phyloP scores from a whole-genome alignment of 371 early-diverging fungal genomes.

The Conidiobolus incongruus region DNA sequence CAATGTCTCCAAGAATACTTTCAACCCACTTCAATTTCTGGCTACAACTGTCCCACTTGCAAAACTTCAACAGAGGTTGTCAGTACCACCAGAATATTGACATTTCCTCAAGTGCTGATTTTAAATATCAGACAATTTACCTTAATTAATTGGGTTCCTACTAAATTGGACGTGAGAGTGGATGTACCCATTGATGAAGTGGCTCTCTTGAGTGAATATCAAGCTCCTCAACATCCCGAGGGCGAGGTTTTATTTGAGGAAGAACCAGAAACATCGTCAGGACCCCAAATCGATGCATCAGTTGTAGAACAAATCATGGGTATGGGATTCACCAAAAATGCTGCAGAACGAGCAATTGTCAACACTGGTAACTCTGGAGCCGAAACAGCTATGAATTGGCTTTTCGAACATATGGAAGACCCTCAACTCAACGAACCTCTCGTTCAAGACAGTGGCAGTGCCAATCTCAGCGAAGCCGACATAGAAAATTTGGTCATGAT shows the following conservation, averaged over 20 bases:
- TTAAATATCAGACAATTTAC: slow-evolving; percentile 66
- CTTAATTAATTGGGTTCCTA: slow-evolving; percentile 71
- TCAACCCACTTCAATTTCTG: slow-evolving; percentile 28
- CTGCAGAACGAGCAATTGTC: slow-evolving; percentile 57
- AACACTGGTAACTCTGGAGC: slow-evolving; percentile 59
- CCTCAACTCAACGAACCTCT: slow-evolving; percentile 15
- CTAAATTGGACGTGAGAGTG: slow-evolving; percentile 27
- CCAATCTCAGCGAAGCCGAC: too few relatives aligned
- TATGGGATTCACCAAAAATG: slow-evolving; percentile 79
- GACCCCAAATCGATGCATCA: slow-evolving; percentile 11
- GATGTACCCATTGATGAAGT: slow-evolving; percentile 6
- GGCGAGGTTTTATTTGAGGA: slow-evolving; percentile 33
- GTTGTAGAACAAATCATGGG: slow-evolving; percentile 40
- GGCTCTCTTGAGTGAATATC: slow-evolving; percentile 11
- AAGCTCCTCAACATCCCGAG: slow-evolving; percentile 26
- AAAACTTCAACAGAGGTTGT: slow-evolving; percentile 31
- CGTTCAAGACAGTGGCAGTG: slow-evolving; percentile 6
- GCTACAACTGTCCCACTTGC: slow-evolving; percentile 64
- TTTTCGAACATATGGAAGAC: slow-evolving; percentile 91
- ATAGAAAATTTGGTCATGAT: slow-evolving; percentile 47
- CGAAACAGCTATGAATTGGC: slow-evolving; percentile 81
- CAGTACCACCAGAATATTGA: slow-evolving; percentile 49
- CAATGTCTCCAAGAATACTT: slow-evolving; percentile 47
- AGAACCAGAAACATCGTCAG: not conserved
- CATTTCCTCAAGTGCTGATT: slow-evolving; percentile 70